Conservation (phyloP, 352 stramenopile genomes). For the Thraustochytrium sp. region DNA sequence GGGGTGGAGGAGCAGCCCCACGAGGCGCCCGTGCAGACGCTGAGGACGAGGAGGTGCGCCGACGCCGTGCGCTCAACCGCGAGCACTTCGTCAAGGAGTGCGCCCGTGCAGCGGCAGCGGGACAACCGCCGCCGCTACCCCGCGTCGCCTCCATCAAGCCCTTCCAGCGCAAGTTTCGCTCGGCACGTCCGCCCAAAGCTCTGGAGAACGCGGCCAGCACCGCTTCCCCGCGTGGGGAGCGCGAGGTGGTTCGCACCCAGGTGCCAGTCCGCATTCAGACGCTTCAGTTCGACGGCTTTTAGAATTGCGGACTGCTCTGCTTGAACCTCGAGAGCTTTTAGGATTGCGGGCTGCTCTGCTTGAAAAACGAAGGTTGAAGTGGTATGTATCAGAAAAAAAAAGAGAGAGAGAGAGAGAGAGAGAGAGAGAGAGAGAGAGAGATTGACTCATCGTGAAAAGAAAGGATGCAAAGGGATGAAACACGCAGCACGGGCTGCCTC, state of each 20-base stretch:
- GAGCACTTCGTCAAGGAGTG: background rate
- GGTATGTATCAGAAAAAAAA: too few relatives aligned
- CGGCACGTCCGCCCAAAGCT: too few relatives aligned
- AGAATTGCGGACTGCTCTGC: background rate
- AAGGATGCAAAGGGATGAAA: too few relatives aligned
- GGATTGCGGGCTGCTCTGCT: too few relatives aligned
- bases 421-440: too few relatives aligned
- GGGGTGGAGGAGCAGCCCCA: background rate
- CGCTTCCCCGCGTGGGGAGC: background rate
- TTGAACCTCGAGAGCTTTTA: too few relatives aligned
- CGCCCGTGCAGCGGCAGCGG: background rate
- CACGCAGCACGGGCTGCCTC: too few relatives aligned
- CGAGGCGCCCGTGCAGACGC: background rate
- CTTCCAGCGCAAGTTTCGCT: conserved; percentile 12
- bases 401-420: too few relatives aligned
- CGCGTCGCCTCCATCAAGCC: background rate
- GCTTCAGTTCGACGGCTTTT: background rate
- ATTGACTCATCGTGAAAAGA: too few relatives aligned
- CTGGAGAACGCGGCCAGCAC: too few relatives aligned
- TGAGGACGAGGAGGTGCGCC: background rate
- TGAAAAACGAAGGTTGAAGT: too few relatives aligned
- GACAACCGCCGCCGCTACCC: conserved; percentile 9
- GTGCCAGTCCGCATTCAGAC: conserved; percentile 21
- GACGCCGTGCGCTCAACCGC: background rate
- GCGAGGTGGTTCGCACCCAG: background rate